Percentiles rank a stretch among this genome's conserved stretches.
Conservation (phyloP, 2,329 filamentous ascomycete genomes). For the Aspergillus japonicus region DNA sequence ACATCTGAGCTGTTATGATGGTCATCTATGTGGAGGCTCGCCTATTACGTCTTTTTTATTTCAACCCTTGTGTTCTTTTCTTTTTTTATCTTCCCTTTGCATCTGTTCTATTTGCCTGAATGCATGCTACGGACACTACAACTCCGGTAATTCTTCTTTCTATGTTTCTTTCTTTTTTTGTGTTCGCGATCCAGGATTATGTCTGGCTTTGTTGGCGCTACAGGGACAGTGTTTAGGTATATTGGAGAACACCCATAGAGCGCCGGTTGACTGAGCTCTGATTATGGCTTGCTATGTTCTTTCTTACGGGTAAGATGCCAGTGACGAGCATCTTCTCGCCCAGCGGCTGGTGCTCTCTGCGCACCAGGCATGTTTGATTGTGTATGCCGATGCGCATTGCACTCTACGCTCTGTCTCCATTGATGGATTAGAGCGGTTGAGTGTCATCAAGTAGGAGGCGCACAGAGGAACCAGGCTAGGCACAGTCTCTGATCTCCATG, state of each 20-base stretch:
- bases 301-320: conserved; percentile 3
- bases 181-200: conserved; percentile 31
- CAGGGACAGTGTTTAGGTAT: conserved; percentile 34
- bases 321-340: not conserved
- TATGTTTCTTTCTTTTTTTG: conserved; percentile 26
- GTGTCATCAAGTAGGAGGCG: not conserved
- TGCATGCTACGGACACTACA: conserved; percentile 24
- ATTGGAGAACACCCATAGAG: conserved; percentile 27
- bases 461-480: not conserved
- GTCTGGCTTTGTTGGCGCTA: conserved; percentile 36
- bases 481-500: not conserved
- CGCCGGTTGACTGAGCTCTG: conserved; percentile 19
- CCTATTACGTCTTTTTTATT: conserved; percentile 17
- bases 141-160: conserved; percentile 34
- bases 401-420: not conserved
- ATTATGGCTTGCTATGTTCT: conserved; percentile 16
- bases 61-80: conserved; percentile 14
- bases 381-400: not conserved
- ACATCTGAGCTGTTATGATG: conserved; percentile 17
- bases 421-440: not conserved
- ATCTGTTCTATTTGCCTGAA: not conserved
- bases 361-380: conserved; percentile 15
- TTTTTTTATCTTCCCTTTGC: conserved; percentile 20
- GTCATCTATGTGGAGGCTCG: conserved; percentile 14
- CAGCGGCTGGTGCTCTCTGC: conserved; percentile 16